Conservation (phyloP, 2,329 filamentous ascomycete species). For the Leptographium procerum region DNA sequence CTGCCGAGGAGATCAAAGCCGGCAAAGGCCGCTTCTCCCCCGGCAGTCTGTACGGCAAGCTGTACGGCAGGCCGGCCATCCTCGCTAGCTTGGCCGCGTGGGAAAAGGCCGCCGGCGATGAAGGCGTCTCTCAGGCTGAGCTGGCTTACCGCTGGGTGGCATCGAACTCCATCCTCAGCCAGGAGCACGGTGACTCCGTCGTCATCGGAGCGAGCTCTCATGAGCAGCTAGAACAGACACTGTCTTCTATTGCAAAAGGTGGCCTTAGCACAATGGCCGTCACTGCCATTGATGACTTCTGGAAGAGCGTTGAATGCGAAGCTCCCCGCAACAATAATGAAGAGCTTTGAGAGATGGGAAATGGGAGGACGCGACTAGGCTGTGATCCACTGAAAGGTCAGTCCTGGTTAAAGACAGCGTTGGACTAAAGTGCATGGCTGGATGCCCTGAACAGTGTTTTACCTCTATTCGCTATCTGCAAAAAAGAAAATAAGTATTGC, state of each 20-base stretch:
- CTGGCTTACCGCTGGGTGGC: slow-evolving; percentile 27
- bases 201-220: slow-evolving; percentile 22
- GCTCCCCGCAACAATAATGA: slow-evolving; percentile 17
- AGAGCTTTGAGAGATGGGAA: not conserved
- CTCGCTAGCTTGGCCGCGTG: slow-evolving; percentile 1
- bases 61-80: slow-evolving; percentile 6
- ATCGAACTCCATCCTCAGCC: slow-evolving; percentile 21
- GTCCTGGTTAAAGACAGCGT: too few relatives aligned
- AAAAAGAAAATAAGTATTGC: not conserved
- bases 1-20: not conserved
- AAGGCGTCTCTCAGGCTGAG: slow-evolving; percentile 5
- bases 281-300: slow-evolving; percentile 23
- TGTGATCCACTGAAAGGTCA: not conserved
- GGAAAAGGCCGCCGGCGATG: not conserved
- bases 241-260: slow-evolving; percentile 24
- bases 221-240: slow-evolving; percentile 22
- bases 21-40: slow-evolving; percentile 5
- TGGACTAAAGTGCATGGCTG: too few relatives aligned
- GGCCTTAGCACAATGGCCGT: slow-evolving; percentile 24
- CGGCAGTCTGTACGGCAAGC: not conserved
- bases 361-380: too few relatives aligned
- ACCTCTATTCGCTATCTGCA: too few relatives aligned
- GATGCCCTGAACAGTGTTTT: too few relatives aligned
- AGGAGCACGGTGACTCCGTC: slow-evolving; percentile 21
- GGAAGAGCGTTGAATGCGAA: slow-evolving; percentile 53